Conservation (phyloP, 2,329 filamentous ascomycete genomes). For the Verticillium albo-atrum region DNA sequence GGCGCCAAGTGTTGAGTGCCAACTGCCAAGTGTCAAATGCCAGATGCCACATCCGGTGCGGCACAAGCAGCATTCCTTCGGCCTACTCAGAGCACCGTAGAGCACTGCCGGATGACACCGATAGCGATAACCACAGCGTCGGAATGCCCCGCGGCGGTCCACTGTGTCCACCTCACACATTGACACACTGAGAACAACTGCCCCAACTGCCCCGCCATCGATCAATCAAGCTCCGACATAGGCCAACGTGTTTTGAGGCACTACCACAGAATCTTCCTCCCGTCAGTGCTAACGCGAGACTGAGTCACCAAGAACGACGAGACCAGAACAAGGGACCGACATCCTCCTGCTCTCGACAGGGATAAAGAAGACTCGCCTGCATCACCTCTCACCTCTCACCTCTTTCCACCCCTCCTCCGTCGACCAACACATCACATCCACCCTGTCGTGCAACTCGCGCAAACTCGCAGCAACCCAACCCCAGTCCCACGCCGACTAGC, state of each 20-base stretch:
- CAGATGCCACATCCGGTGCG: neutral
- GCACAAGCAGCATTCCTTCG: neutral
- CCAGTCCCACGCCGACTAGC: neutral
- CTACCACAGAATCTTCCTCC: neutral
- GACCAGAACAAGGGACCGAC: neutral
- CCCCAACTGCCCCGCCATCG: constrained; percentile 14
- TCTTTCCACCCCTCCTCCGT: neutral
- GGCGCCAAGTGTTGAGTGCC: too few species aligned
- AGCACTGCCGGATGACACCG: neutral
- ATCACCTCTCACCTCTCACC: neutral
- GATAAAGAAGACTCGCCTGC: neutral
- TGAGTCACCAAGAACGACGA: neutral
- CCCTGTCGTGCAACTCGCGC: neutral
- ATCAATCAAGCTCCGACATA: constrained; percentile 13
- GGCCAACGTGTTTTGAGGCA: constrained; percentile 10
- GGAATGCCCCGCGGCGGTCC: neutral
- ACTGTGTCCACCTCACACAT: neutral
- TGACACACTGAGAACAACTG: too few species aligned
- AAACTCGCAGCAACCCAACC: neutral
- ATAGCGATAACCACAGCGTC: neutral
- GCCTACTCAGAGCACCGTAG: neutral
- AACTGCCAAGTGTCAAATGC: too few species aligned
- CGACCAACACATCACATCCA: neutral
- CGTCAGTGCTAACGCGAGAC: neutral
- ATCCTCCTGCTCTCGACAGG: neutral